Evolutionary conservation across 2,329 filamentous ascomycete species (phyloP).

Genomic region (Claviceps capensis): DNA sequence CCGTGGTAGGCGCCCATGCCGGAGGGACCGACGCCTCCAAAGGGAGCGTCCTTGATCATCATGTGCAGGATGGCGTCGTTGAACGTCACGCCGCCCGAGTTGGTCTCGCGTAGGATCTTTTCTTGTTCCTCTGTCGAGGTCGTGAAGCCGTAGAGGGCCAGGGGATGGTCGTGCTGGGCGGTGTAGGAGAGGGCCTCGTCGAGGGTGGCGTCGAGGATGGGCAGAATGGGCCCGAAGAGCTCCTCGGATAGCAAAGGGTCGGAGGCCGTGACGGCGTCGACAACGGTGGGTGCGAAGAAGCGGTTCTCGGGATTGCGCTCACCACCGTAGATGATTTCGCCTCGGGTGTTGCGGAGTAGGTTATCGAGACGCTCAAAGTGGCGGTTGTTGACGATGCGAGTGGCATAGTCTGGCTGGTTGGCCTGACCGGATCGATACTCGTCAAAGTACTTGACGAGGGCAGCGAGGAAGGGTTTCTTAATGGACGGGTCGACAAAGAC

Average conservation of each 20-base stretch:
- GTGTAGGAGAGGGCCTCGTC: conserved; percentile 18
- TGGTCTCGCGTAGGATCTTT: conserved; percentile 15
- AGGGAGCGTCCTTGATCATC: conserved; percentile 24
- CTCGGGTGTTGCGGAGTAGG: conserved; percentile 22
- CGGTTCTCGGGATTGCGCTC: conserved; percentile 15
- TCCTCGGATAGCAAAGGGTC: conserved; percentile 30
- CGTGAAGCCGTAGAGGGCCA: conserved; percentile 29
- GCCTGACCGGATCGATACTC: conserved; percentile 8
- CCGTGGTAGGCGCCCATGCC: conserved; percentile 31
- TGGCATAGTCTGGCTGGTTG: conserved; percentile 5
- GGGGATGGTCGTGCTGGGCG: conserved; percentile 17
- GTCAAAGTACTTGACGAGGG: conserved; percentile 20
- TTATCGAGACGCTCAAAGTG: conserved; percentile 26
- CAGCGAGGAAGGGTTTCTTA: conserved; percentile 21
- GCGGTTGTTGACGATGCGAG: conserved; percentile 26
- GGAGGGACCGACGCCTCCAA: conserved; percentile 31
- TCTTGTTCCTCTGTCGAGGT: conserved; percentile 20
- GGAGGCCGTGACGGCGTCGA: conserved; percentile 19
- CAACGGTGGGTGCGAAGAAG: conserved; percentile 24
- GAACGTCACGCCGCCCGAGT: conserved; percentile 31
- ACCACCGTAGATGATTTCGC: conserved; percentile 23
- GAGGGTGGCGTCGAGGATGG: conserved; percentile 21
- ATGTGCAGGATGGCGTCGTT: conserved; percentile 29
- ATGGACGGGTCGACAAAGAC: conserved; percentile 28
- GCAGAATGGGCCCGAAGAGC: conserved; percentile 29